phyloP scores from a whole-genome alignment of 2,329 filamentous ascomycete genomes.

The Curvularia sp. region DNA sequence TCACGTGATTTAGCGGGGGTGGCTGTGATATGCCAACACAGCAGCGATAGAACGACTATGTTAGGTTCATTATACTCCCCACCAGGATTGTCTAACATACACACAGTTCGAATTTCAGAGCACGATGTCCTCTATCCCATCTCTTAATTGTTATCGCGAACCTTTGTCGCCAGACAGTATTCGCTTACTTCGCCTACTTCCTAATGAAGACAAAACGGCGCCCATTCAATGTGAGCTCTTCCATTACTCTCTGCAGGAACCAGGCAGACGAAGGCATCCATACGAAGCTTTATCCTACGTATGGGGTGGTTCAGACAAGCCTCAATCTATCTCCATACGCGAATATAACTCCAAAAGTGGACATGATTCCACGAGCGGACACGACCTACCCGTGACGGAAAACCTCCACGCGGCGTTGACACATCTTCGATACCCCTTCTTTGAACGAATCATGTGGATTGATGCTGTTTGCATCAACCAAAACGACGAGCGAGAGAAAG shows the following conservation, averaged over 20 bases:
- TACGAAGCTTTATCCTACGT: slow-evolving; percentile 23
- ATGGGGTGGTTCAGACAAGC: slow-evolving; percentile 10
- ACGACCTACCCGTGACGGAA: slow-evolving; percentile 11
- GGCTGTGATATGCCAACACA: neutral
- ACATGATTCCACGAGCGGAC: neutral
- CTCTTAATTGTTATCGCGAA: neutral
- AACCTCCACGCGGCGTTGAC: slow-evolving; percentile 16
- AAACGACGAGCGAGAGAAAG: slow-evolving; percentile 18
- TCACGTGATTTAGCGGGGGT: neutral
- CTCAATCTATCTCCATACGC: slow-evolving; percentile 14
- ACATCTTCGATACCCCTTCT: slow-evolving; percentile 14
- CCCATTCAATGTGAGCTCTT: slow-evolving; percentile 22
- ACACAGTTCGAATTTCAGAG: neutral
- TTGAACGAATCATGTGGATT: slow-evolving; percentile 17
- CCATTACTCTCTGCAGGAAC: slow-evolving; percentile 16
- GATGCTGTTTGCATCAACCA: slow-evolving; percentile 14
- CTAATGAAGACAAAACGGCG: slow-evolving; percentile 13
- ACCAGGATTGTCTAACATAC: neutral
- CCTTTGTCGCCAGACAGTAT: slow-evolving; percentile 12
- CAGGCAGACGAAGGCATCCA: slow-evolving; percentile 4
- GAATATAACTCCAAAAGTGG: no score
- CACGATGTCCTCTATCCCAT: neutral
- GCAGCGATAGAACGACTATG: neutral
- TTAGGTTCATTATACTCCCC: neutral
- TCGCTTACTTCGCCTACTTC: slow-evolving; percentile 23